Percentiles rank a stretch among this genome's conserved stretches.
Conservation (phyloP, 192 early-diverging fungal genomes). For the Tieghemiomyces parasiticus region DNA sequence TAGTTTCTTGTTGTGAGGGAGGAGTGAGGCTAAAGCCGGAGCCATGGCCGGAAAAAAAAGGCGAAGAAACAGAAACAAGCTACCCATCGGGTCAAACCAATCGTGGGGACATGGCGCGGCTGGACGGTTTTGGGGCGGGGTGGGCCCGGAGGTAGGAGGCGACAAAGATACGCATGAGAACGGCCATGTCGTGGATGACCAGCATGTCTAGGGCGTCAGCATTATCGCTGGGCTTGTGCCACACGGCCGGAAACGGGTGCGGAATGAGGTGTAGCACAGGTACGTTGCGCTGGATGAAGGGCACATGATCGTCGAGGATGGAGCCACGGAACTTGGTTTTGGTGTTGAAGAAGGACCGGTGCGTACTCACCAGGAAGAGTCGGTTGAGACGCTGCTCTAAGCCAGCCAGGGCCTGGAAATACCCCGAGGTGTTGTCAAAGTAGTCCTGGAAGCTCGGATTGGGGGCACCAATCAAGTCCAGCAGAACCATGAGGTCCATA, state of each 20-base stretch:
- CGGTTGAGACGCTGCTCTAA: slow-evolving; percentile 48
- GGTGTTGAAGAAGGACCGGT: slow-evolving; percentile 12
- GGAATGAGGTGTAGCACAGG: slow-evolving; percentile 82
- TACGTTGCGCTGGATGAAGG: slow-evolving; percentile 65
- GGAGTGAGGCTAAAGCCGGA: too few relatives aligned
- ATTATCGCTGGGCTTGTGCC: slow-evolving; percentile 74
- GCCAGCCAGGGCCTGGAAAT: slow-evolving; percentile 48
- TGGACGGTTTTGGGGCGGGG: not conserved
- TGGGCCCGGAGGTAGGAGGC: slow-evolving; percentile 39
- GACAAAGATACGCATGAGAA: slow-evolving; percentile 67
- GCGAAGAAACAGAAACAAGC: too few relatives aligned
- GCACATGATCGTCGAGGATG: slow-evolving; percentile 79
- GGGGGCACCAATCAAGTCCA: slow-evolving; percentile 70
- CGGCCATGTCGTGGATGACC: slow-evolving; percentile 54
- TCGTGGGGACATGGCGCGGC: too few relatives aligned
- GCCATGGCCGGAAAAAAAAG: too few relatives aligned
- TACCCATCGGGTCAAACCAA: too few relatives aligned
- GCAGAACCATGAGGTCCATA: slow-evolving; percentile 74
- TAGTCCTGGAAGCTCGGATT: slow-evolving; percentile 35
- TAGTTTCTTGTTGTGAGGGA: too few relatives aligned
- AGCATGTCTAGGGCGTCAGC: slow-evolving; percentile 43
- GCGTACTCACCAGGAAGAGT: not conserved
- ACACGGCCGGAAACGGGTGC: slow-evolving; percentile 66
- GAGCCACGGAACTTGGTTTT: slow-evolving; percentile 16
- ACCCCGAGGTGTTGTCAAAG: slow-evolving; percentile 44